A percentile compares a stretch with the other conserved stretches of the same genome.
Evolutionary conservation across 176 grass and related monocot genomes (phyloP).

Genomic region (Pharus latifolius): DNA sequence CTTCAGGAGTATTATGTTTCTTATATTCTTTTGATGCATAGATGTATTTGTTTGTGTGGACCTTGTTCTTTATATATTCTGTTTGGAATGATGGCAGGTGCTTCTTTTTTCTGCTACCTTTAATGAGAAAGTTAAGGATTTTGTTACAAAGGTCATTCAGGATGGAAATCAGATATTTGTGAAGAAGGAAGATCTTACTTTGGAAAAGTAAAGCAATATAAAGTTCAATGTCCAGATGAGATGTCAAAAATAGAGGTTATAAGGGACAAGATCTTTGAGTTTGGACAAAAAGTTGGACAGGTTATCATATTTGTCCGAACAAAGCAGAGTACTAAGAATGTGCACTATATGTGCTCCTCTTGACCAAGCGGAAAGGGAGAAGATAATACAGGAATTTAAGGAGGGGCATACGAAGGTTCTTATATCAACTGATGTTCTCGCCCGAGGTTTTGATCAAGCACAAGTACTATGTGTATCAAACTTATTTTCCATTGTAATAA

Average conservation of each 20-base stretch:
- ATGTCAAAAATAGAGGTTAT: conserved; percentile 79
- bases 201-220: conserved; percentile 92
- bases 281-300: conserved; percentile 88
- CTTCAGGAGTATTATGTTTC: background rate
- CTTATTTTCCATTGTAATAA: background rate
- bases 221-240: conserved; percentile 78
- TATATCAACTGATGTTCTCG: conserved; percentile 85
- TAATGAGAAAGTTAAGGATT: conserved; percentile 80
- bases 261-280: conserved; percentile 84
- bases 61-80: background rate
- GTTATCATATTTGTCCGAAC: conserved; percentile 92
- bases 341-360: conserved; percentile 87
- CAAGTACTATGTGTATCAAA: conserved; percentile 44
- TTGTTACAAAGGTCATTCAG: conserved; percentile 64
- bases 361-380: conserved; percentile 70
- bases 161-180: conserved; percentile 94
- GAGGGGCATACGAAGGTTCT: conserved; percentile 82
- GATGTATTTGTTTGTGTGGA: conserved; percentile 3
- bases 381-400: conserved; percentile 93
- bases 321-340: conserved; percentile 54
- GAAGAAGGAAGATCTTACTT: conserved; percentile 85
- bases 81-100: conserved; percentile 33
- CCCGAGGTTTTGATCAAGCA: conserved; percentile 91
- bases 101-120: conserved; percentile 98
- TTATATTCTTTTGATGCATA: background rate